Evolutionary conservation across 495 filamentous ascomycete species (phyloP).

Genomic region (Tetracladium marchalianum): DNA sequence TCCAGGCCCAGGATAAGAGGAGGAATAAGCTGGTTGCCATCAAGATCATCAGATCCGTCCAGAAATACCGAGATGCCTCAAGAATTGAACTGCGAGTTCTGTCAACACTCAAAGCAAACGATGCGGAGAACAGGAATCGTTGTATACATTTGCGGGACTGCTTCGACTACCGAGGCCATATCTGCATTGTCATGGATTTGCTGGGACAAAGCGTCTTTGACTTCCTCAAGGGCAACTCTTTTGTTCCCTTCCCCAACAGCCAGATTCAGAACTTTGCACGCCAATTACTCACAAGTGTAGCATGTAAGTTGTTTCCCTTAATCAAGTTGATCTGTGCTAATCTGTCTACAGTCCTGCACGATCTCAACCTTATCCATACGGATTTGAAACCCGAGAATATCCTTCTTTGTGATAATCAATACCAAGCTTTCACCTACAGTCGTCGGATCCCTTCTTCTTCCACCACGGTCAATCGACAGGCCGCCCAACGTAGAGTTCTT

Average conservation of each 20-base stretch:
- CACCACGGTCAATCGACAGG: slow-evolving; percentile 60
- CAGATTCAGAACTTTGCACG: slow-evolving; percentile 96
- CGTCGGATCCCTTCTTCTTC: slow-evolving; percentile 89
- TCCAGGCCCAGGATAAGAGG: slow-evolving; percentile 75
- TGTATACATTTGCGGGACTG: slow-evolving; percentile 96
- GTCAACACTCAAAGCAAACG: slow-evolving; percentile 81
- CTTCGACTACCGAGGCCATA: slow-evolving; percentile 95
- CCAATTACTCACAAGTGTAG: slow-evolving; percentile 94
- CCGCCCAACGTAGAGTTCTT: slow-evolving; percentile 76
- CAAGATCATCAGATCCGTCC: slow-evolving; percentile 96
- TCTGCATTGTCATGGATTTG: slow-evolving; percentile 97
- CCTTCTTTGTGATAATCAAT: slow-evolving; percentile 76
- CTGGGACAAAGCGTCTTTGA: slow-evolving; percentile 97
- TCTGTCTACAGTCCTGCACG: slow-evolving; percentile 70
- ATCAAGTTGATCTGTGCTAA: slow-evolving; percentile 1
- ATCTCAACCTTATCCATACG: slow-evolving; percentile 95
- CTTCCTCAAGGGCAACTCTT: slow-evolving; percentile 88
- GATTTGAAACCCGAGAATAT: slow-evolving; percentile 99
- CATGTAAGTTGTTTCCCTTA: slow-evolving; percentile 56
- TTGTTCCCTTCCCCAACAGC: slow-evolving; percentile 97
- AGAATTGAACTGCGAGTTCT: slow-evolving; percentile 90
- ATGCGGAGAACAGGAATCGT: slow-evolving; percentile 83
- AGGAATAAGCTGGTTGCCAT: slow-evolving; percentile 75
- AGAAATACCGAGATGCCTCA: slow-evolving; percentile 96
- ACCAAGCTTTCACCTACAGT: slow-evolving; percentile 97